These are phyloP conservation scores for Trichoderma aggressivum DNA, from an alignment of 2,329 filamentous ascomycete genomes.

Conservation along the genomic window DNA sequence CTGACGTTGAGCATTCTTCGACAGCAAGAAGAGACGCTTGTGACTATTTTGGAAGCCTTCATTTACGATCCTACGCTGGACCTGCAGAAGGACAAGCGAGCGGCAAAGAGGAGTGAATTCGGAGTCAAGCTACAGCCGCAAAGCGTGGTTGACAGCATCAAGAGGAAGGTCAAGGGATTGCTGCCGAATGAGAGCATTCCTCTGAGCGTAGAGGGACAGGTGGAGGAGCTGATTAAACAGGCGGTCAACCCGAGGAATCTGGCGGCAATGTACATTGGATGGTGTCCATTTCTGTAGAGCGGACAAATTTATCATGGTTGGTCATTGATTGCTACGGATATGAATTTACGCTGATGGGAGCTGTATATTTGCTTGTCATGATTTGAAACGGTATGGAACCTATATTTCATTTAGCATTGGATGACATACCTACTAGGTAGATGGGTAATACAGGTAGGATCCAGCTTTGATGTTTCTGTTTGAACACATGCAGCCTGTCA, in stretches of 20 bases:
- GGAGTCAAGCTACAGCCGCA: conserved; percentile 53
- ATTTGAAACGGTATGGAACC: background rate
- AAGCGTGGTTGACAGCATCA: conserved; percentile 85
- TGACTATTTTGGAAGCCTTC: conserved; percentile 96
- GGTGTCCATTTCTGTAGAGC: conserved; percentile 60
- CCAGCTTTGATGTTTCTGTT: background rate
- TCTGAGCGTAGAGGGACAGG: conserved; percentile 91
- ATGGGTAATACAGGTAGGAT: background rate
- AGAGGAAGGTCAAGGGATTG: conserved; percentile 79
- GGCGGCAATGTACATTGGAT: conserved; percentile 95
- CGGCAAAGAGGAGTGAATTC: conserved; percentile 35
- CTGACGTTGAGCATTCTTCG: conserved; percentile 79
- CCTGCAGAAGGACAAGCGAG: conserved; percentile 66
- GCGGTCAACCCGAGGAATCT: conserved; percentile 78
- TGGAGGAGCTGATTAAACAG: conserved; percentile 88
- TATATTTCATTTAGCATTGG: background rate
- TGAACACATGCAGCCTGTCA: background rate
- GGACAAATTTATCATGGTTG: background rate
- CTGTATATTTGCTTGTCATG: background rate
- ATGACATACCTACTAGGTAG: background rate
- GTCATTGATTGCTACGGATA: too few relatives aligned
- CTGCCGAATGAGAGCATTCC: conserved; percentile 86
- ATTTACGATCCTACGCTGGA: conserved; percentile 96
- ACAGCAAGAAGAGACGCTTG: conserved; percentile 91
- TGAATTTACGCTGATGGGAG: background rate